Evolutionary conservation across 1,139 yeast species (phyloP), one percentile per base, ranked within the genome.

Genomic region (Wickerhamomyces sp.): DNA sequence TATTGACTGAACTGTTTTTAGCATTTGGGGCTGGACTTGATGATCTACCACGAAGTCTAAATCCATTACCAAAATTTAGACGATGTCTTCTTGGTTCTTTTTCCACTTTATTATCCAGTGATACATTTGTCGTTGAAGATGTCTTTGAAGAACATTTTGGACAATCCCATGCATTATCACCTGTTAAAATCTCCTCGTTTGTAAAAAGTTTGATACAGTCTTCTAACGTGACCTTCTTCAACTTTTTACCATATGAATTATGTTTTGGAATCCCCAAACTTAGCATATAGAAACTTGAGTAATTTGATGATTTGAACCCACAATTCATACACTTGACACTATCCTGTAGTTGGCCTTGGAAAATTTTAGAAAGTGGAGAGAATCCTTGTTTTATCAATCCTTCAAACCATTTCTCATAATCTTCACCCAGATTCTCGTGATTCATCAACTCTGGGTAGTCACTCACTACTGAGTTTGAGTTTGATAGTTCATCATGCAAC

Each of bases 91-190:
- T 52, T 14, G 45, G 36, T 32, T 51, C 53, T 37, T 53, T 52
- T 15, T 50, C 56, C 1, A 15, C 27, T 9, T 39, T 34, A 10
- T 9, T 13, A 11, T 15, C 35, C 18, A 31, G 2, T 26, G 32
- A 3, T 7, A 14, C 9, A 26, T 27, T 35, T 14, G 9, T 30
- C 18, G 27, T 47, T 15, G 34, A 7, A 29, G 40, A 10, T 10
- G 40, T 38, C 33, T 31, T 40, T 36, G 70, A 67, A 39, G 75
- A 70, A 66, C 94, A 85, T 45, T 74, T 73, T 2, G 93, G 88
- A 65, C 94, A 85, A 50, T 78, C 73, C 94, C 94, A 85, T 9
- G 87, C 84, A 62, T 85, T 83, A 31, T 84, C 90, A 15, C 86
- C 89, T 10, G 78, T 74, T 44, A 85, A 64, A 1, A 81, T 63